Evolutionary conservation across 1,284 basidiomycete species (phyloP).

Genomic region (Waitea zeae): DNA sequence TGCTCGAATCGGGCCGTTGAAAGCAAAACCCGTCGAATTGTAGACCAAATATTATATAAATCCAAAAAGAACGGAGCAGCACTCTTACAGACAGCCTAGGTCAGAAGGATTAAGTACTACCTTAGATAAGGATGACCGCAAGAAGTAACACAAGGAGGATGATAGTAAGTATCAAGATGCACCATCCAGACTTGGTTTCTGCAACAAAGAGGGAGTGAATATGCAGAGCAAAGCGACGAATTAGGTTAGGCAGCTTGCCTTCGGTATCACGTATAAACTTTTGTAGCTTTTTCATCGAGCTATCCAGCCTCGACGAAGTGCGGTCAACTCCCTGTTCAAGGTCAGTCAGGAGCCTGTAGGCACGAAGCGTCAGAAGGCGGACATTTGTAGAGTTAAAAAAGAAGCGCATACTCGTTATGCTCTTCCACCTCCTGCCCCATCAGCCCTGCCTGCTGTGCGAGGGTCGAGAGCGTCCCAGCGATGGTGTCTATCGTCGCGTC

Average conservation of each 20-base stretch:
- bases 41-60: too few relatives aligned
- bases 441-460: constrained; percentile 76
- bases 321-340: constrained; percentile 19
- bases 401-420: constrained; percentile 60
- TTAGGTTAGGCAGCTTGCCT: constrained; percentile 2
- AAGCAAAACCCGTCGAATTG: too few relatives aligned
- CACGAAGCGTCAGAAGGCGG: neutral
- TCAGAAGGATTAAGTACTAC: neutral
- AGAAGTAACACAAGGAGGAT: constrained; percentile 35
- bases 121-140: constrained; percentile 36
- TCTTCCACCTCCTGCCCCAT: constrained; percentile 82
- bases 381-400: constrained; percentile 1
- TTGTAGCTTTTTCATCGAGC: constrained; percentile 21
- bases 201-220: constrained; percentile 3
- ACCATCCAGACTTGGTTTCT: constrained; percentile 64
- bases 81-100: too few relatives aligned
- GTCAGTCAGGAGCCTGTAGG: constrained; percentile 1
- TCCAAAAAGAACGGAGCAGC: too few relatives aligned
- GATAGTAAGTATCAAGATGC: constrained; percentile 41
- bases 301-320: constrained; percentile 20
- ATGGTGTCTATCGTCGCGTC: constrained; percentile 77
- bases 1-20: too few relatives aligned
- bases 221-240: neutral
- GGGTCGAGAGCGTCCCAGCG: constrained; percentile 61
- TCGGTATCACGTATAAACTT: constrained; percentile 21